phyloP scores from a whole-genome alignment of 805 yeast genomes.

The Starmera caribaea region DNA sequence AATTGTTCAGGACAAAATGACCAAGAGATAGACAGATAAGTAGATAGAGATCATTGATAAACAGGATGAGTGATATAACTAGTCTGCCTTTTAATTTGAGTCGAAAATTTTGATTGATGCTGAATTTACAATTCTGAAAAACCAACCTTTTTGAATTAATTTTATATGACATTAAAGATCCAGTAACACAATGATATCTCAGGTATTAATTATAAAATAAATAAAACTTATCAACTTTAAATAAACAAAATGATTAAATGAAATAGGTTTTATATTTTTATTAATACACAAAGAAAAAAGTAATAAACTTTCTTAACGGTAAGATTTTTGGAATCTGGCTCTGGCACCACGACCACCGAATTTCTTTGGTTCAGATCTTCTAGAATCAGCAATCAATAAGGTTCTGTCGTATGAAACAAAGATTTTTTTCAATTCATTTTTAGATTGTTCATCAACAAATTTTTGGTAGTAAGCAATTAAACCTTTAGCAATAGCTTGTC shows the following conservation, averaged over 20 bases:
- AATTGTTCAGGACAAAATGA: too few species aligned
- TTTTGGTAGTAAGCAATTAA: constrained; percentile 99
- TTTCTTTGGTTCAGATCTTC: constrained; percentile 99
- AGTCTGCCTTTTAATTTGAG: too few species aligned
- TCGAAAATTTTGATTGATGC: too few species aligned
- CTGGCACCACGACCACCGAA: constrained; percentile 99
- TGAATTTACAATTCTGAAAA: too few species aligned
- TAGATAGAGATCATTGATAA: too few species aligned
- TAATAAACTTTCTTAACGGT: constrained; percentile 61
- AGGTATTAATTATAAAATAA: too few species aligned
- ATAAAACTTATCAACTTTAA: too few species aligned
- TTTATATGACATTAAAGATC: not conserved
- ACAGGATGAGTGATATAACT: too few species aligned
- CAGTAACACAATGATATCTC: too few species aligned
- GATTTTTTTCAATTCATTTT: constrained; percentile 98
- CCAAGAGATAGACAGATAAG: too few species aligned
- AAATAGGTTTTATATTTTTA: not conserved
- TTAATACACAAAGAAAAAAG: constrained; percentile 4
- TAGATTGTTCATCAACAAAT: constrained; percentile 98
- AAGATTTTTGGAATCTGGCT: constrained; percentile 99
- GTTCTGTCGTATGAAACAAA: constrained; percentile 98
- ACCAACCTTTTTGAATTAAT: constrained; percentile 3
- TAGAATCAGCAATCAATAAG: constrained; percentile 97
- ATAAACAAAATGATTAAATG: too few species aligned
- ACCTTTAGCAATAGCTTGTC: constrained; percentile 99